These are phyloP conservation scores for Pyricularia sp. DNA, from an alignment of 2,329 filamentous ascomycete genomes.

Conservation along the genomic window DNA sequence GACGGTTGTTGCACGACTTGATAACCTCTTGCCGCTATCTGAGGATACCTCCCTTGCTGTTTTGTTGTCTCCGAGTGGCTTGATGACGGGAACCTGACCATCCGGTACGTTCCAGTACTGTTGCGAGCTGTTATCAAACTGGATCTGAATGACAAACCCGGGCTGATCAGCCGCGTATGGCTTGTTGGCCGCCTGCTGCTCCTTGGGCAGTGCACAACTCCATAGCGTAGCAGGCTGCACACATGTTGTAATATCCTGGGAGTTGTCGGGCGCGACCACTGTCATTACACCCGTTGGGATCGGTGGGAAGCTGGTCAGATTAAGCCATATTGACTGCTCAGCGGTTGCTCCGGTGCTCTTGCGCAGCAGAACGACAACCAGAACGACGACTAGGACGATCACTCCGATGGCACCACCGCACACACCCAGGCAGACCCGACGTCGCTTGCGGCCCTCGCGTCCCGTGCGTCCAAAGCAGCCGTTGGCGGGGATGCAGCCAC, in stretches of 20 bases:
- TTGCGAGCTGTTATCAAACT: conserved; percentile 50
- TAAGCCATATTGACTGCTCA: conserved; percentile 55
- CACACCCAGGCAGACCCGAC: conserved; percentile 45
- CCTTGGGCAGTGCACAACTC: conserved; percentile 77
- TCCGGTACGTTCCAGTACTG: conserved; percentile 36
- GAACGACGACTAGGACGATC: conserved; percentile 42
- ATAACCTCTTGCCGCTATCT: not conserved
- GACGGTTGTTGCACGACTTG: not conserved
- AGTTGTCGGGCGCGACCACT: conserved; percentile 58
- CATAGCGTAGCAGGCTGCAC: conserved; percentile 62
- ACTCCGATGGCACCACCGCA: conserved; percentile 36
- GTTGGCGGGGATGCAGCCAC: conserved; percentile 47
- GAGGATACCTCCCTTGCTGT: not conserved
- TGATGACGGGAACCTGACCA: conserved; percentile 14
- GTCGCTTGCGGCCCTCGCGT: conserved; percentile 48
- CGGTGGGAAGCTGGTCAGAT: conserved; percentile 73
- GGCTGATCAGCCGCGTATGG: conserved; percentile 58
- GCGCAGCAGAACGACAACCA: conserved; percentile 43
- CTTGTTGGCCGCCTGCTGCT: conserved; percentile 50
- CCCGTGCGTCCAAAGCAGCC: conserved; percentile 53
- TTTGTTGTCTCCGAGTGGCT: conserved; percentile 4
- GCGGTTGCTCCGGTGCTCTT: conserved; percentile 16
- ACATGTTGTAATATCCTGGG: conserved; percentile 52
- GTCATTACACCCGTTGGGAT: conserved; percentile 77
- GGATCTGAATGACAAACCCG: conserved; percentile 67